Evolutionary conservation across 306 rosid genomes (phyloP), one percentile per base, ranked within the genome.

Genomic region (Trifolium pratense): DNA sequence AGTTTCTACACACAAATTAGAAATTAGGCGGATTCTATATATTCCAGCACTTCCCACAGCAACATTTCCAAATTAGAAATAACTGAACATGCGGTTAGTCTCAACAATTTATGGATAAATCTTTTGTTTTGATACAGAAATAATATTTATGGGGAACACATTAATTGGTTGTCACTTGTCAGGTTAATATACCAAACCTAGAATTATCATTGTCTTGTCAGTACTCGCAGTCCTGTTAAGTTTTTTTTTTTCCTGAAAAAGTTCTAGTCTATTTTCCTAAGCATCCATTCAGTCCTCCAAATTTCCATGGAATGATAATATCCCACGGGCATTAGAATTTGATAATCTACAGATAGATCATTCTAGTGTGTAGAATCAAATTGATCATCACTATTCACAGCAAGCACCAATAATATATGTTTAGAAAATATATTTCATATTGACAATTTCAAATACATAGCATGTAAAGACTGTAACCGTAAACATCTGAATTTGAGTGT

Each of bases 331-430:
- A 59, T 59, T 26, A 31, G 66, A 61, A 32, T n/a, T 61, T 61
- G 66, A 60, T 31, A n/a, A n/a, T 60, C 43, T 31, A 60, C 43
- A 60, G n/a, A 60, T 60, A 60, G 66, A 60, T 60, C 21, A 55
- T 55, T 60, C 42, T n/a, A 60, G 43, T 15, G 32, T 55, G 43
- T 14, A 60, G 23, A 32, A 60, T 60, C 66, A 7, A 25, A 15
- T 60, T 60, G 66, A 61, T 61, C 66, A 32, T 61, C 66, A 32
- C 12, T 32, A 32, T 32, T 61, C 67, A 49, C n/a, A n/a, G n/a
- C n/a, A n/a, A n/a, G n/a, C n/a, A n/a, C n/a, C n/a, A n/a, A n/a
- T n/a, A n/a, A n/a, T n/a, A n/a, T n/a, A n/a, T n/a, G n/a, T n/a
- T n/a, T n/a, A n/a, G n/a, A n/a, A n/a, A n/a, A n/a, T n/a, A n/a